Base-by-base conservation (phyloP, 169 alveolate genomes). In the Plasmodium ovale region DNA sequence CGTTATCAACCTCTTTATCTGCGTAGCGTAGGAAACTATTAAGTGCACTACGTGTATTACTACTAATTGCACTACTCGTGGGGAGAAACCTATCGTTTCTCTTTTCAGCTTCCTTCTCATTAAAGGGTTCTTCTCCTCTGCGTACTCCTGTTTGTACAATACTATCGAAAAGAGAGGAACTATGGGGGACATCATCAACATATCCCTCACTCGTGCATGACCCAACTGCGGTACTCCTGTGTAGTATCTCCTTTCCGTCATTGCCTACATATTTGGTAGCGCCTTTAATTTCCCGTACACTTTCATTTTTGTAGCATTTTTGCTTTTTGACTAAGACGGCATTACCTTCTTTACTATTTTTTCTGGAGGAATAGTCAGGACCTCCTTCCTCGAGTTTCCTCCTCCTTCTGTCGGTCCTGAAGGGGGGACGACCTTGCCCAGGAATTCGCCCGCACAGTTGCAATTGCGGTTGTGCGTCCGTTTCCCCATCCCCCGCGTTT, bases 261-360 rank as follows among this genome's bases (percentile, higher is more conserved):
- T n/a, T n/a, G n/a, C n/a, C n/a, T n/a, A n/a, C n/a, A n/a, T n/a
- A n/a, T n/a, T n/a, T n/a, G n/a, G n/a, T n/a, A n/a, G n/a, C n/a
- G n/a, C n/a, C n/a, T n/a, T n/a, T n/a, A n/a, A n/a, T n/a, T n/a
- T n/a, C n/a, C n/a, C n/a, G n/a, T n/a, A n/a, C 54, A 47, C 59
- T 21, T 31, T 65, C 35, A 10, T 56, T 54, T 21, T 27, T 35
- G 35, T 12, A 33, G 42, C 60, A 47, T 54, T 69, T 69, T 54
- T 16, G 21, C 47, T 69, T 69, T 33, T 69, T 44, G 49, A 19
- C 82, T 54, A 44, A 69, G 5, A 39, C 10, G 0, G 14, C 29
- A 44, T 69, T 69, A 69, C 82, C 82, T 54, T 69, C 65, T 35
- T 31, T 54, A 56, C 65, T 69, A 47, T 31, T 69, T 54, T 69